These are phyloP conservation scores for Globisporangium nagaii DNA, from an alignment of 352 stramenopile genomes.

Conservation along the genomic window DNA sequence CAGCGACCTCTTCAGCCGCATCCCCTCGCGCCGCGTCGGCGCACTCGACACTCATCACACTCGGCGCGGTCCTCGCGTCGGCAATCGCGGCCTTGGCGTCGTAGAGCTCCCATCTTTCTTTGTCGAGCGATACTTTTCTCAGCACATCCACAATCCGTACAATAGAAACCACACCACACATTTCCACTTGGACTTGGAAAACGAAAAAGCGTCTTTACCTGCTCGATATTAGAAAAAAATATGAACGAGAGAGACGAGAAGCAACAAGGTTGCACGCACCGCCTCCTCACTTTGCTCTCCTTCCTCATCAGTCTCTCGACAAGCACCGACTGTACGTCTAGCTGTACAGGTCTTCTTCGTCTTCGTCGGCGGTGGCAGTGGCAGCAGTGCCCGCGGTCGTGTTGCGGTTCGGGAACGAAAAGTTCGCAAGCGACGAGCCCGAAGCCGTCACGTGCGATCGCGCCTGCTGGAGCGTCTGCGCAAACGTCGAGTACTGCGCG, in stretches of 20 bases:
- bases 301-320: not conserved
- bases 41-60: not conserved
- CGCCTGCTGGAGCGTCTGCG: constrained; percentile 93
- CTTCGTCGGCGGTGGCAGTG: constrained; percentile 76
- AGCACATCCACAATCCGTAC: too few species aligned
- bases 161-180: too few species aligned
- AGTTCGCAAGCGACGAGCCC: constrained; percentile 92
- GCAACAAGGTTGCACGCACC: not conserved
- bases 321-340: constrained; percentile 39
- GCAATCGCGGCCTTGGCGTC: not conserved
- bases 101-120: not conserved
- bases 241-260: constrained; percentile 1
- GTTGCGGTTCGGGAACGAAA: constrained; percentile 91
- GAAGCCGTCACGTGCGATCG: constrained; percentile 92
- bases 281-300: not conserved
- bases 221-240: constrained; percentile 3
- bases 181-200: too few species aligned
- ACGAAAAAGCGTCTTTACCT: constrained; percentile 2
- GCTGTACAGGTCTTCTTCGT: constrained; percentile 98
- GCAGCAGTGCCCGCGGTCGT: constrained; percentile 31
- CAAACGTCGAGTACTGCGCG: constrained; percentile 86
- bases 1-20: not conserved
- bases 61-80: not conserved
- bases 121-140: not conserved
- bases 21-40: not conserved